Evolutionary conservation across 2,329 filamentous ascomycete genomes (phyloP).

Genomic region (Cladophialophora chaetospira): DNA sequence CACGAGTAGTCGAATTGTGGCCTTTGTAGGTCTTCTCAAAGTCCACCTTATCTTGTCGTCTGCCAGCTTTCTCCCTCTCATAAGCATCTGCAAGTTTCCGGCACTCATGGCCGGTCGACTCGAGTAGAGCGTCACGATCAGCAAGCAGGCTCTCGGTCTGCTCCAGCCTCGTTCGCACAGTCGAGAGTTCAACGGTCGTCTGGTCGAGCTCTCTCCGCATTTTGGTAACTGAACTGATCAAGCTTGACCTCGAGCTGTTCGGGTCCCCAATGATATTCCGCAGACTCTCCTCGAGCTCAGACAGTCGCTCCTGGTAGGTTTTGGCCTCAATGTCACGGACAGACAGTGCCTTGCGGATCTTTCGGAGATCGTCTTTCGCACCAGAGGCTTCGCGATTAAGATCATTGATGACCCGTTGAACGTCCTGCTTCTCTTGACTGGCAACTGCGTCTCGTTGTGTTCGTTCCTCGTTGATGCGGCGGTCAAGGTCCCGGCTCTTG

Average conservation of each 20-base stretch:
- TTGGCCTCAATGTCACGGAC: slow-evolving; percentile 84
- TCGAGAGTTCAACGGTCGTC: slow-evolving; percentile 79
- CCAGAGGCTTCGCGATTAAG: slow-evolving; percentile 80
- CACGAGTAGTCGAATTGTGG: slow-evolving; percentile 82
- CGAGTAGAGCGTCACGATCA: slow-evolving; percentile 83
- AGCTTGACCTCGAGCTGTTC: slow-evolving; percentile 78
- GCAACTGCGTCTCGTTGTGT: slow-evolving; percentile 85
- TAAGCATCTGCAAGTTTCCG: slow-evolving; percentile 82
- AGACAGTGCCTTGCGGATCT: slow-evolving; percentile 78
- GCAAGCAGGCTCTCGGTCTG: slow-evolving; percentile 91
- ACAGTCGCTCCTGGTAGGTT: slow-evolving; percentile 86
- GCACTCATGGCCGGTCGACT: slow-evolving; percentile 83
- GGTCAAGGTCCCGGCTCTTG: slow-evolving; percentile 68
- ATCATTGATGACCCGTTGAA: slow-evolving; percentile 89
- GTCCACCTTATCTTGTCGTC: slow-evolving; percentile 82
- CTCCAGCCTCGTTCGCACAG: slow-evolving; percentile 72
- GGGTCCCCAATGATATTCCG: slow-evolving; percentile 85
- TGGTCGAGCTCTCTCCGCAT: slow-evolving; percentile 85
- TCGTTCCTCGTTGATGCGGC: slow-evolving; percentile 75
- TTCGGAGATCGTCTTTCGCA: slow-evolving; percentile 82
- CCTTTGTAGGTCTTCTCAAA: slow-evolving; percentile 88
- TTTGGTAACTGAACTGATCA: slow-evolving; percentile 84
- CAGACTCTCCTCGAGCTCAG: slow-evolving; percentile 86
- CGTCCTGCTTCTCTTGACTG: slow-evolving; percentile 88
- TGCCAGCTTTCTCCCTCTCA: slow-evolving; percentile 83